Evolutionary conservation across 2,329 filamentous ascomycete genomes (phyloP).

Genomic region (Pseudogymnoascus sp.): DNA sequence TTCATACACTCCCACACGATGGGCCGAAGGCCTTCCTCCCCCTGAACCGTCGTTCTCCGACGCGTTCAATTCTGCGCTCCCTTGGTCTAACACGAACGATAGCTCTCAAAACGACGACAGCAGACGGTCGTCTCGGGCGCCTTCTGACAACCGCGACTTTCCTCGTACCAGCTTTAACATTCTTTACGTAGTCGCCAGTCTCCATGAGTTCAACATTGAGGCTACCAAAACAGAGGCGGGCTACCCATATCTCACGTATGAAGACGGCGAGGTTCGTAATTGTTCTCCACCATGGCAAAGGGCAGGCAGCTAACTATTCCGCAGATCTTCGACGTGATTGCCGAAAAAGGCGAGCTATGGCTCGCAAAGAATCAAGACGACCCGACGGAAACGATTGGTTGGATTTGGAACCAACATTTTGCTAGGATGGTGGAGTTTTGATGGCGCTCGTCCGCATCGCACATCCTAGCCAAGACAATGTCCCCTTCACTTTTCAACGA

Average conservation of each 20-base stretch:
- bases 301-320: slow-evolving; percentile 6
- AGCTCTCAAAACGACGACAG: slow-evolving; percentile 32
- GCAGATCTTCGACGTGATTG: slow-evolving; percentile 82
- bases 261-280: slow-evolving; percentile 69
- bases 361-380: slow-evolving; percentile 97
- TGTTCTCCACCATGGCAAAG: not conserved
- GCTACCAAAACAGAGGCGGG: slow-evolving; percentile 85
- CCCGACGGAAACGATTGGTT: slow-evolving; percentile 66
- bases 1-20: not conserved
- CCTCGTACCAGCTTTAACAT: slow-evolving; percentile 54
- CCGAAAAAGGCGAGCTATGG: slow-evolving; percentile 95
- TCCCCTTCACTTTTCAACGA: not conserved
- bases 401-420: slow-evolving; percentile 99
- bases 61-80: slow-evolving; percentile 80
- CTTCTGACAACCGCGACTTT: slow-evolving; percentile 46
- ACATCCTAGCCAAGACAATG: not conserved
- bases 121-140: slow-evolving; percentile 45
- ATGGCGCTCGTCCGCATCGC: not conserved
- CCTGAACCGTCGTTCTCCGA: slow-evolving; percentile 53
- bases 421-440: slow-evolving; percentile 32
- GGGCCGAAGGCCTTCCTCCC: slow-evolving; percentile 23
- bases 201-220: slow-evolving; percentile 96
- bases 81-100: slow-evolving; percentile 59
- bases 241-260: slow-evolving; percentile 92
- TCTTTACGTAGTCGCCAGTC: slow-evolving; percentile 82